Evolutionary conservation across 768 basidiomycete genomes (phyloP).

Genomic region (Cytidiella melzeri): DNA sequence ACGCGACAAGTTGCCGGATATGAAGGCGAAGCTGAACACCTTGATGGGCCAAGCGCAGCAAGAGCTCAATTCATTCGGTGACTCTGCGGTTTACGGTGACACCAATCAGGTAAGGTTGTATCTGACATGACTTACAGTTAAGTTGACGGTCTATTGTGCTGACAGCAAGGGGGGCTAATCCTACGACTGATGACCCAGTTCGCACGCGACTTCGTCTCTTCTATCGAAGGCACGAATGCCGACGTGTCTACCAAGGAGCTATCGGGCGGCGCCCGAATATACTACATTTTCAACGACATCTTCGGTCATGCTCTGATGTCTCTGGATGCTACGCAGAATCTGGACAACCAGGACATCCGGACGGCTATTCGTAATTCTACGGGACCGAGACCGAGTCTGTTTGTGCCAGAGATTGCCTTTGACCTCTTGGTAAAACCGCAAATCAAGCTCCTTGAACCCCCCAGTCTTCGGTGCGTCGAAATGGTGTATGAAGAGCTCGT

Average conservation of each 20-base stretch:
- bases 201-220: constrained; percentile 92
- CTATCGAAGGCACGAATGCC: constrained; percentile 94
- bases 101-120: constrained; percentile 60
- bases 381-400: constrained; percentile 91
- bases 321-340: constrained; percentile 86
- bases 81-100: constrained; percentile 87
- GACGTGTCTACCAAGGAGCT: constrained; percentile 98
- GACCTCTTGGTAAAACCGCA: constrained; percentile 97
- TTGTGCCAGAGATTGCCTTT: constrained; percentile 96
- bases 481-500: constrained; percentile 98
- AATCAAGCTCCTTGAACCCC: constrained; percentile 92
- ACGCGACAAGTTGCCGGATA: constrained; percentile 96
- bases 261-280: constrained; percentile 95
- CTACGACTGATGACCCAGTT: constrained; percentile 98
- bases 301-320: constrained; percentile 88
- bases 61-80: constrained; percentile 94
- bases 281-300: constrained; percentile 99
- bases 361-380: constrained; percentile 99
- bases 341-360: constrained; percentile 92
- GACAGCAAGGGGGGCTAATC: constrained; percentile 79
- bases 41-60: constrained; percentile 99
- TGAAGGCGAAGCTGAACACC: constrained; percentile 98
- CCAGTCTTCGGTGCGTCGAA: constrained; percentile 93
- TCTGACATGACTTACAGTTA: neutral
- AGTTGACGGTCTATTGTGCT: constrained; percentile 11